These are phyloP conservation scores for Phytophthora citricola DNA, from an alignment of 352 stramenopile genomes.

Conservation along the genomic window DNA sequence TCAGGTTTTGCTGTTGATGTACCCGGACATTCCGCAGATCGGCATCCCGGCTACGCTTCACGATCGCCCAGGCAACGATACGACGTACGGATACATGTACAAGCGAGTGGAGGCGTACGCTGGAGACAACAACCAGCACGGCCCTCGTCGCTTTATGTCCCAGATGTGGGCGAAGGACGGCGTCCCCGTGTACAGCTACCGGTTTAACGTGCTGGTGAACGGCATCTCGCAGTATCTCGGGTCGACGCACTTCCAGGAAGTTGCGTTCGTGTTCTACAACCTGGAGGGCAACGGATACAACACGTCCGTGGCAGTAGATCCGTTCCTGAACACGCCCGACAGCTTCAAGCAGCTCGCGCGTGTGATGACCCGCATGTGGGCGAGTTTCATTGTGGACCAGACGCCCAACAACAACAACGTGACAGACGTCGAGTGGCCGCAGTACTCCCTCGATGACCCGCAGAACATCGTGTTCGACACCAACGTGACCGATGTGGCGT, in stretches of 20 bases:
- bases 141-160: slow-evolving; percentile 23
- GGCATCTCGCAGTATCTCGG: slow-evolving; percentile 18
- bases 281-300: slow-evolving; percentile 31
- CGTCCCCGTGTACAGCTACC: slow-evolving; percentile 36
- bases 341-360: slow-evolving; percentile 19
- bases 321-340: slow-evolving; percentile 32
- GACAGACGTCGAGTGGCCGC: slow-evolving; percentile 27
- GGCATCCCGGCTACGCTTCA: slow-evolving; percentile 25
- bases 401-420: slow-evolving; percentile 23
- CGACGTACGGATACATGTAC: slow-evolving; percentile 16
- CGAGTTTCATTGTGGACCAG: slow-evolving; percentile 35
- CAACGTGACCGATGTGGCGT: slow-evolving; percentile 21
- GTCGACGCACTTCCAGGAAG: slow-evolving; percentile 34
- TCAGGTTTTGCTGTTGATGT: slow-evolving; percentile 15
- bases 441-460: slow-evolving; percentile 26
- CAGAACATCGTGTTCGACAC: slow-evolving; percentile 37
- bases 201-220: slow-evolving; percentile 30
- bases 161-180: slow-evolving; percentile 32
- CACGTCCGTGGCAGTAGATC: slow-evolving; percentile 26
- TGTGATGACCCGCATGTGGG: slow-evolving; percentile 40
- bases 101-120: slow-evolving; percentile 26
- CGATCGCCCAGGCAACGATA: slow-evolving; percentile 17
- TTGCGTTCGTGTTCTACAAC: slow-evolving; percentile 43
- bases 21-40: slow-evolving; percentile 26
- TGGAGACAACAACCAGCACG: slow-evolving; percentile 28